Percentiles rank a stretch among this genome's conserved stretches.
Evolutionary conservation across 805 yeast species (phyloP).

Genomic region (Yamadazyma ubonensis): DNA sequence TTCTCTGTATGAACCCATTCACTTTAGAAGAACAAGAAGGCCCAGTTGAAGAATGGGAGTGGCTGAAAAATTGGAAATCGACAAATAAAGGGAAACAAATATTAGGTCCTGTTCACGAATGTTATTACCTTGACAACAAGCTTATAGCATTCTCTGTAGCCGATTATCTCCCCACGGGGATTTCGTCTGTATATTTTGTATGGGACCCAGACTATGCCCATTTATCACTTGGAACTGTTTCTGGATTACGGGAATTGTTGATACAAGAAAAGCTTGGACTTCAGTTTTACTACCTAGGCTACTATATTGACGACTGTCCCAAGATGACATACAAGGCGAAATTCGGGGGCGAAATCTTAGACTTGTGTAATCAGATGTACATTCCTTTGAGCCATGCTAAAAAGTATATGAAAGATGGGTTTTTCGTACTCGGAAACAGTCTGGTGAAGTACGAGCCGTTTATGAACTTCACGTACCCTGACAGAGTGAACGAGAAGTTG

Average conservation of each 20-base stretch:
- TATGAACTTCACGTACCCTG: slow-evolving; percentile 16
- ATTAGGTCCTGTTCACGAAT: slow-evolving; percentile 73
- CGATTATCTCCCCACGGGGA: slow-evolving; percentile 71
- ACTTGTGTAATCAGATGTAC: slow-evolving; percentile 48
- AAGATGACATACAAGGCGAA: slow-evolving; percentile 81
- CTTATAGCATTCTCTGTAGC: slow-evolving; percentile 74
- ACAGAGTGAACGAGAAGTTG: slow-evolving; percentile 12
- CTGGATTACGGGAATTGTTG: slow-evolving; percentile 69
- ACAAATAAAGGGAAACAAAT: slow-evolving; percentile 13
- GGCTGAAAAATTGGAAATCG: slow-evolving; percentile 39
- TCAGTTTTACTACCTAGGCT: slow-evolving; percentile 74
- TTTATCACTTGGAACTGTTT: slow-evolving; percentile 71
- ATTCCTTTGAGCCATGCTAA: slow-evolving; percentile 35
- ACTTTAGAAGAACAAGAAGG: slow-evolving; percentile 24
- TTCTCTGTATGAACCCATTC: slow-evolving; percentile 72
- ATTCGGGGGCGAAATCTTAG: slow-evolving; percentile 74
- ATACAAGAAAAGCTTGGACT: slow-evolving; percentile 46
- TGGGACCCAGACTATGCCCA: slow-evolving; percentile 81
- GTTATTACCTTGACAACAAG: slow-evolving; percentile 62
- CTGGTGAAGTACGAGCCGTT: slow-evolving; percentile 7
- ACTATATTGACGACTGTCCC: slow-evolving; percentile 71
- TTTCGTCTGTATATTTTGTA: slow-evolving; percentile 83
- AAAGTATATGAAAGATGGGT: slow-evolving; percentile 27
- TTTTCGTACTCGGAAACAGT: slow-evolving; percentile 27
- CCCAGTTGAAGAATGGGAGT: slow-evolving; percentile 34